These are phyloP conservation scores for Naganishia vaughanmartiniae DNA, from an alignment of 768 basidiomycete species.

Conservation along the genomic window DNA sequence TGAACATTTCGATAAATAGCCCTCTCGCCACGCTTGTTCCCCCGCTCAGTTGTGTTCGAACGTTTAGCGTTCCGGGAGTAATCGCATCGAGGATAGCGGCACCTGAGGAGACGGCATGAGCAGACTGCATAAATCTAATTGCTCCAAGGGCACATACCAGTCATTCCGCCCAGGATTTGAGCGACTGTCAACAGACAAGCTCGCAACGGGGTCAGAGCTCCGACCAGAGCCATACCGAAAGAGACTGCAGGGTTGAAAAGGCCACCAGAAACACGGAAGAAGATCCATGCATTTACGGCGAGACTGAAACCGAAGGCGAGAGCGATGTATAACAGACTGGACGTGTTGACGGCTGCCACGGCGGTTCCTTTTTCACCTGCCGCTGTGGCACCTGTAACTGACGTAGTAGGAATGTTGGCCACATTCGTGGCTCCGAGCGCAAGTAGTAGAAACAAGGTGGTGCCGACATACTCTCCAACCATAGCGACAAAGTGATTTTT, in stretches of 20 bases:
- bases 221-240: conserved; percentile 51
- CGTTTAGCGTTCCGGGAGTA: conserved; percentile 47
- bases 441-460: conserved; percentile 50
- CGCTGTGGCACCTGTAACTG: conserved; percentile 43
- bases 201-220: conserved; percentile 50
- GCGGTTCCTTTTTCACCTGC: conserved; percentile 42
- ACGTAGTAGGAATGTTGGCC: conserved; percentile 47
- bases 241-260: conserved; percentile 54
- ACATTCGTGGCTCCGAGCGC: conserved; percentile 51
- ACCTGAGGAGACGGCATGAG: conserved; percentile 26
- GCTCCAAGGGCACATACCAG: conserved; percentile 34
- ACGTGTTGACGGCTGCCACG: conserved; percentile 47
- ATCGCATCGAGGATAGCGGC: conserved; percentile 50
- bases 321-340: conserved; percentile 49
- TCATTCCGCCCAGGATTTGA: conserved; percentile 52
- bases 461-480: conserved; percentile 51
- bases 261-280: conserved; percentile 52
- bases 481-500: conserved; percentile 49
- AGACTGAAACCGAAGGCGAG: conserved; percentile 51
- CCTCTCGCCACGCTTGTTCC: conserved; percentile 50
- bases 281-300: conserved; percentile 52
- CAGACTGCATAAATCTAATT: not conserved
- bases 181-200: conserved; percentile 48
- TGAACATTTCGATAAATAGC: conserved; percentile 53
- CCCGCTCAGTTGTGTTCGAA: conserved; percentile 34